These are phyloP conservation scores for Mycena floridula DNA, from an alignment of 768 basidiomycete genomes.

Conservation along the genomic window DNA sequence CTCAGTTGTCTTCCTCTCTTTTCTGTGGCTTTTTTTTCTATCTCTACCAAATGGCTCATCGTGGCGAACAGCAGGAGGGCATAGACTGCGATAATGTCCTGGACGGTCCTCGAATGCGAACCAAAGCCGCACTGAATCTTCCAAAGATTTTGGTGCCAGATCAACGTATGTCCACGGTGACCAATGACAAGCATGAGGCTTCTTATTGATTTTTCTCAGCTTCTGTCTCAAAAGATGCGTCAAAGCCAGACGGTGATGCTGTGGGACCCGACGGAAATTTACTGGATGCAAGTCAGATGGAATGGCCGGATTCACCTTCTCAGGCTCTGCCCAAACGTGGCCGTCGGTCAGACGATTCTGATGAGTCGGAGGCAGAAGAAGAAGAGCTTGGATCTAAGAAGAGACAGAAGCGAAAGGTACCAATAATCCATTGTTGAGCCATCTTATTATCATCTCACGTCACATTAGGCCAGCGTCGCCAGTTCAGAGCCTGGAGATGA, in stretches of 20 bases:
- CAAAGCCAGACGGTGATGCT: not conserved
- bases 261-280: not conserved
- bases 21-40: too few species aligned
- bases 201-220: too few species aligned
- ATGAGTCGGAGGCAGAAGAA: not conserved
- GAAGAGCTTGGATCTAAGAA: not conserved
- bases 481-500: not conserved
- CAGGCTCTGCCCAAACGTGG: not conserved
- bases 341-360: not conserved
- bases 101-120: too few species aligned
- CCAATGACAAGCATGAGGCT: too few species aligned
- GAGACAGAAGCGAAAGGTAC: not conserved
- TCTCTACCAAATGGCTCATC: too few species aligned
- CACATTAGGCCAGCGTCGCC: not conserved
- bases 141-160: too few species aligned
- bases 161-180: too few species aligned
- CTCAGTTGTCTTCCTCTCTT: too few species aligned
- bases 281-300: too few species aligned
- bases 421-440: not conserved
- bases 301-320: not conserved
- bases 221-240: not conserved
- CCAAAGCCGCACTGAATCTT: too few species aligned
- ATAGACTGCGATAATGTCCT: too few species aligned
- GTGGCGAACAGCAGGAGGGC: too few species aligned
- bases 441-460: not conserved